These are phyloP conservation scores for Lepiota brunneoincarnata DNA, from an alignment of 768 basidiomycete species.

Conservation along the genomic window DNA sequence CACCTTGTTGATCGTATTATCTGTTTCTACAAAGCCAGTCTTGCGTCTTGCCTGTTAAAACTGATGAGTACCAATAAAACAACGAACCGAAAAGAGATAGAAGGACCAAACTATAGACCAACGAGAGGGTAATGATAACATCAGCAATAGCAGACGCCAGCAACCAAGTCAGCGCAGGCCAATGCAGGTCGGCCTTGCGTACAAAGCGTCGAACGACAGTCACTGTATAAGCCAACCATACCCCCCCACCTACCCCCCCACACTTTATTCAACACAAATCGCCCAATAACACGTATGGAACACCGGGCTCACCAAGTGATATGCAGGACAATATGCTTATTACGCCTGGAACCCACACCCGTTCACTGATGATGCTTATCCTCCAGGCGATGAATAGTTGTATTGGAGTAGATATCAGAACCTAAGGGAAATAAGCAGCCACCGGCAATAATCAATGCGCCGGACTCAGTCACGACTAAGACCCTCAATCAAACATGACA, in stretches of 20 bases:
- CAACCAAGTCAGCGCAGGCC: slow-evolving; percentile 41
- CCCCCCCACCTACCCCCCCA: slow-evolving; percentile 30
- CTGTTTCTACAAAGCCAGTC: slow-evolving; percentile 33
- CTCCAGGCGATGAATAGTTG: slow-evolving; percentile 42
- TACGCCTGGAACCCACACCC: slow-evolving; percentile 21
- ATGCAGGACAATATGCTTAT: slow-evolving; percentile 26
- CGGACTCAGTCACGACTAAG: not conserved
- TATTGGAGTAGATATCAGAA: slow-evolving; percentile 36
- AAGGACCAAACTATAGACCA: slow-evolving; percentile 41
- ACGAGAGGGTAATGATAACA: slow-evolving; percentile 39
- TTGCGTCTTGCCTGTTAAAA: slow-evolving; percentile 29
- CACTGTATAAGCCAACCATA: slow-evolving; percentile 28
- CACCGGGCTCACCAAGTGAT: slow-evolving; percentile 26
- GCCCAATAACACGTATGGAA: not conserved
- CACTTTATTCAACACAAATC: not conserved
- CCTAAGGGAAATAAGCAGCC: slow-evolving; percentile 19
- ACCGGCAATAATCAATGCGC: not conserved
- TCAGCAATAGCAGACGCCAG: slow-evolving; percentile 42
- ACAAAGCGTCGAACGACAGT: slow-evolving; percentile 22
- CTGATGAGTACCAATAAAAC: not conserved
- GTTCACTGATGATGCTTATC: slow-evolving; percentile 31
- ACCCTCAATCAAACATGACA: too few species aligned
- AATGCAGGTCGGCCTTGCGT: slow-evolving; percentile 27
- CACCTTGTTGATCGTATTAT: slow-evolving; percentile 31
- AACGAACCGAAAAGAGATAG: not conserved